phyloP scores from a whole-genome alignment of 1,139 yeast genomes.

The Geotrichum klebahnii region DNA sequence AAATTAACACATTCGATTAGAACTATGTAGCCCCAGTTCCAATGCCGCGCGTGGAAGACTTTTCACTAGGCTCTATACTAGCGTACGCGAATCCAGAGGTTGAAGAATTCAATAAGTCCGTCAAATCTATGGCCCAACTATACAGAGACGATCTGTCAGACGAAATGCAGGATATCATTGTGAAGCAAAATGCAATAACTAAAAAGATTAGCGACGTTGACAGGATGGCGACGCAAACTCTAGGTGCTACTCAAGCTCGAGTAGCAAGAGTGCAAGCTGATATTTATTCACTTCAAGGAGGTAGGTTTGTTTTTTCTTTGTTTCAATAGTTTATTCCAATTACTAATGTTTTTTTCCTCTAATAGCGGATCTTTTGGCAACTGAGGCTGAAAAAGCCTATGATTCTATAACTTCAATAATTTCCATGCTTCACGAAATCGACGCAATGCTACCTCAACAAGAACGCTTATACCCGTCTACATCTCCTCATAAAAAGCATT shows the following conservation, averaged over 20 bases:
- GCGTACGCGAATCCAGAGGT: conserved; percentile 16
- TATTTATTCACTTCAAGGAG: conserved; percentile 21
- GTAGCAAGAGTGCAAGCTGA: conserved; percentile 21
- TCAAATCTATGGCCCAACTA: conserved; percentile 20
- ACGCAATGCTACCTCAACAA: conserved; percentile 28
- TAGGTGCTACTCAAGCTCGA: conserved; percentile 24
- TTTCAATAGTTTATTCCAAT: neutral
- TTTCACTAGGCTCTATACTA: conserved; percentile 21
- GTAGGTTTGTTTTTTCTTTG: conserved; percentile 12
- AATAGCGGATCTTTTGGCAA: conserved; percentile 20
- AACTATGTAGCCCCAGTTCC: conserved; percentile 10
- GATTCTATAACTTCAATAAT: conserved; percentile 24
- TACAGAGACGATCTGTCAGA: conserved; percentile 25
- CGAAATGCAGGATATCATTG: conserved; percentile 24
- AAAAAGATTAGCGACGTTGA: conserved; percentile 26
- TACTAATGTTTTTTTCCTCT: neutral
- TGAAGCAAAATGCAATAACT: conserved; percentile 25
- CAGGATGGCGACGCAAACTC: conserved; percentile 24
- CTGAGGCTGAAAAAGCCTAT: conserved; percentile 25
- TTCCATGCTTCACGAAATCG: conserved; percentile 27
- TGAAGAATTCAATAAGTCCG: conserved; percentile 21
- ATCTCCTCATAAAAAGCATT: conserved; percentile 33
- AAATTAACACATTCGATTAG: conserved; percentile 14
- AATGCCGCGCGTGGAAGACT: conserved; percentile 26
- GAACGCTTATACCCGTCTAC: conserved; percentile 28